A percentile compares a stretch with the other conserved stretches of the same genome.
These are phyloP conservation scores for Sporothrix sp. DNA, from an alignment of 2,329 filamentous ascomycete genomes.

Conservation along the genomic window DNA sequence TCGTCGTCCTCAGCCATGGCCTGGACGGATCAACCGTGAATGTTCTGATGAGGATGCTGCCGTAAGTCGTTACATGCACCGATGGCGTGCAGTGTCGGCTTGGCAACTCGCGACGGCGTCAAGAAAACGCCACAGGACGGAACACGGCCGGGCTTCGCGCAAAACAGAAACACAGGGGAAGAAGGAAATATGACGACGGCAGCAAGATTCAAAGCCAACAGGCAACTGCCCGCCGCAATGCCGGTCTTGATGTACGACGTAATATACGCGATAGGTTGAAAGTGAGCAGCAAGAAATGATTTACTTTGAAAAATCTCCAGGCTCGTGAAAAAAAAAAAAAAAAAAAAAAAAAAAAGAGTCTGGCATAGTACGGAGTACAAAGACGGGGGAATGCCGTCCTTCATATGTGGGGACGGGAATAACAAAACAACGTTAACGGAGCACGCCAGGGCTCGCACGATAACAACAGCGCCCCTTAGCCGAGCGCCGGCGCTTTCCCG, in stretches of 20 bases:
- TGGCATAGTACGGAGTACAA: not conserved
- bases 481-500: not conserved
- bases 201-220: too few species aligned
- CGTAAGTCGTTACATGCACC: too few species aligned
- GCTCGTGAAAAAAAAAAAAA: not conserved
- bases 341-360: not conserved
- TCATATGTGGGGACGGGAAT: slow-evolving; percentile 5
- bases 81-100: too few species aligned
- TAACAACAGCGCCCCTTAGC: not conserved
- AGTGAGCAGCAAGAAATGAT: not conserved
- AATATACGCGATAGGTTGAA: not conserved
- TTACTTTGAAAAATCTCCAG: too few species aligned
- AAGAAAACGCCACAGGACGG: too few species aligned
- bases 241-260: too few species aligned
- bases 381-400: not conserved
- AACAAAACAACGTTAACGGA: not conserved
- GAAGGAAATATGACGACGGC: too few species aligned
- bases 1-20: slow-evolving; percentile 7
- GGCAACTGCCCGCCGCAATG: too few species aligned
- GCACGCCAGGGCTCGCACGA: not conserved
- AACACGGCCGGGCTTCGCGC: too few species aligned
- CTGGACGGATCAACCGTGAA: not conserved
- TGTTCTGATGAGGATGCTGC: too few species aligned
- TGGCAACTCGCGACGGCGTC: too few species aligned
- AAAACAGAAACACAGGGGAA: too few species aligned